These are phyloP conservation scores for Cyclotella sp. DNA, from an alignment of 108 stramenopile genomes.

Conservation along the genomic window DNA sequence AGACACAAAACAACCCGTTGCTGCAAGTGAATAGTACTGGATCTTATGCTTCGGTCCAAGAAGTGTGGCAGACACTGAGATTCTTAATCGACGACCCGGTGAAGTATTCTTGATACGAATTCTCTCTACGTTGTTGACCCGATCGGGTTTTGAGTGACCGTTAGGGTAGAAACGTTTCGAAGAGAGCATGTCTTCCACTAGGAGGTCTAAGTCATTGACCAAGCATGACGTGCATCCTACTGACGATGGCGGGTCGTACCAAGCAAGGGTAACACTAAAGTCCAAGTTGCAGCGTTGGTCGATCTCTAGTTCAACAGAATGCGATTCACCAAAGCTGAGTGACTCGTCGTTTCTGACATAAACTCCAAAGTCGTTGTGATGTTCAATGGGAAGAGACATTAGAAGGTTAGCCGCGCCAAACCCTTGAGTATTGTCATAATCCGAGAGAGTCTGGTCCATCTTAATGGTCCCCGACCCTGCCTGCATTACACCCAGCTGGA, in stretches of 20 bases:
- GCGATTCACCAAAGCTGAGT: background rate
- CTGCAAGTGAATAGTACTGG: constrained; percentile 21
- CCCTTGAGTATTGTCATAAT: constrained; percentile 58
- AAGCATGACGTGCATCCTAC: constrained; percentile 50
- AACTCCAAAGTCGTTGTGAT: constrained; percentile 34
- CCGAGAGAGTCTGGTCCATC: constrained; percentile 1
- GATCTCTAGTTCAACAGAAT: constrained; percentile 19
- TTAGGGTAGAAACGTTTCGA: constrained; percentile 35
- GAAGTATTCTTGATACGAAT: constrained; percentile 17
- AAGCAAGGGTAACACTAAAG: constrained; percentile 60
- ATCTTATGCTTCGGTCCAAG: background rate
- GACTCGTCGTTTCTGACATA: constrained; percentile 22
- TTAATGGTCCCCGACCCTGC: background rate
- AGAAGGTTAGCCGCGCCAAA: constrained; percentile 46
- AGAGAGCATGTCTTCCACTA: constrained; percentile 7
- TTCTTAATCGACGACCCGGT: background rate
- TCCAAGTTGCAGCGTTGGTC: constrained; percentile 19
- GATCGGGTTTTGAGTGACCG: constrained; percentile 17
- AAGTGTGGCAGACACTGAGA: background rate
- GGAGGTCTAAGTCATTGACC: constrained; percentile 73
- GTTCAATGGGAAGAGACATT: constrained; percentile 11
- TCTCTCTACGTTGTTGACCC: constrained; percentile 44
- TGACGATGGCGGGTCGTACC: constrained; percentile 65
- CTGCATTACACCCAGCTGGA: constrained; percentile 16
- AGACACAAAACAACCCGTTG: constrained; percentile 15